Base-by-base conservation (phyloP, 2,329 filamentous ascomycete species). In the Endoconidiophora polonica region DNA sequence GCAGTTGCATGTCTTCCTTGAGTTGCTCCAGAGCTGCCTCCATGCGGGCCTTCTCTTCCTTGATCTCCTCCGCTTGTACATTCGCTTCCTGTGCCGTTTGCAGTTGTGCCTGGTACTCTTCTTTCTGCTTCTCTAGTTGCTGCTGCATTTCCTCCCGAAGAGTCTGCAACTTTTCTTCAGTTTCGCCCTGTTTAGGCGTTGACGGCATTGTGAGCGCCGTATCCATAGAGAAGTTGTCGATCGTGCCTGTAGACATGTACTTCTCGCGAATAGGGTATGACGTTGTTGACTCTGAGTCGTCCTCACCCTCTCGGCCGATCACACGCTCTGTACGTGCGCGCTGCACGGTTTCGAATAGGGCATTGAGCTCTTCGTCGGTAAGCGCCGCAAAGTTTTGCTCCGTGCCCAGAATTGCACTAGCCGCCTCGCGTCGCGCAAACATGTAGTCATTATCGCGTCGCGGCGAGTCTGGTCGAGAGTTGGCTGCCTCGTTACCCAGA, bases 151-250 rank as follows among this genome's bases (percentile, higher is more conserved):
- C 85, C 56, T 94, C 85, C 50, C 81, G 79, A 20, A 83, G 76
- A 50, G 85, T 76, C 54, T 77, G 79, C 55, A 94, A 68, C 54
- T 74, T 76, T 23, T 90, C 82, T 44, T 90, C 86, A 0, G 79
- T 76, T 50, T 88, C 86, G 22, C 74, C 76, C 54, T 83, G 79
- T 54, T 78, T 84, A 2, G 91, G 91, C 0, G 90, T 96, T 0
- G 87, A 93, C 2, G 91, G 91, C 73, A 95, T 87, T 0, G 91
- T 98, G 46, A 98, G 71, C 10, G 81, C 83, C 1, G 91, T 98
- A 61, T 98, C 91, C 14, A 98, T 71, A 2, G 90, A 96, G 59
- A 95, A 91, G 61, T 94, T 95, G 65, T 98, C 91, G 48, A 96
- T 73, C 0, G 90, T 95, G 2, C 90, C 90, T 50, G 83, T 91